A percentile compares a stretch with the other conserved stretches of the same genome.
Evolutionary conservation across 257 asterid species (phyloP).

Genomic region (Rhazya stricta): DNA sequence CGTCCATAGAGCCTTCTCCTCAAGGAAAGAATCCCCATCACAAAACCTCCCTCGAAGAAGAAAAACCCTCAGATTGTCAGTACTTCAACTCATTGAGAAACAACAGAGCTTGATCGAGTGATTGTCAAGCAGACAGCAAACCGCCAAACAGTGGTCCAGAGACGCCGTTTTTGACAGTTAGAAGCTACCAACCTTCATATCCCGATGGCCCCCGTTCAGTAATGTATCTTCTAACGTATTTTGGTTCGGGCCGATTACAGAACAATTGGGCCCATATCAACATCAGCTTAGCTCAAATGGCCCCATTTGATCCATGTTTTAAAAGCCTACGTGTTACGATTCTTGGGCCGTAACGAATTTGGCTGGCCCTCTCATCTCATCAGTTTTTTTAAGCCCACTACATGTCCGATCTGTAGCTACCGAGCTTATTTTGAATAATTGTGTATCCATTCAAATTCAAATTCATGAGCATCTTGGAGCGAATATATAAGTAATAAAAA

Average conservation of each 20-base stretch:
- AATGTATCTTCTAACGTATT: too few species aligned
- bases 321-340: too few species aligned
- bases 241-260: neutral
- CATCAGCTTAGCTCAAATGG: neutral
- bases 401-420: too few species aligned
- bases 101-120: neutral
- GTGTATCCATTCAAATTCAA: too few species aligned
- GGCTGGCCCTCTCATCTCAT: neutral
- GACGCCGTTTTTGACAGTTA: neutral
- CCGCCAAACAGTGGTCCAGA: neutral
- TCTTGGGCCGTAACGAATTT: neutral
- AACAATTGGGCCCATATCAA: neutral
- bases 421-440: too few species aligned
- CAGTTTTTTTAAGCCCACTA: too few species aligned
- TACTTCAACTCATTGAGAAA: neutral
- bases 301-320: neutral
- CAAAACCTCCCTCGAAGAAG: neutral
- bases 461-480: too few species aligned
- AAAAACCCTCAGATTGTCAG: neutral
- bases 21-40: conserved; percentile 17
- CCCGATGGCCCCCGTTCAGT: neutral
- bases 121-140: neutral
- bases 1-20: conserved; percentile 2
- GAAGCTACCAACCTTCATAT: neutral
- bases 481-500: too few species aligned